These are phyloP conservation scores for Podospora tetraspora DNA, from an alignment of 495 filamentous ascomycete genomes.

Conservation along the genomic window DNA sequence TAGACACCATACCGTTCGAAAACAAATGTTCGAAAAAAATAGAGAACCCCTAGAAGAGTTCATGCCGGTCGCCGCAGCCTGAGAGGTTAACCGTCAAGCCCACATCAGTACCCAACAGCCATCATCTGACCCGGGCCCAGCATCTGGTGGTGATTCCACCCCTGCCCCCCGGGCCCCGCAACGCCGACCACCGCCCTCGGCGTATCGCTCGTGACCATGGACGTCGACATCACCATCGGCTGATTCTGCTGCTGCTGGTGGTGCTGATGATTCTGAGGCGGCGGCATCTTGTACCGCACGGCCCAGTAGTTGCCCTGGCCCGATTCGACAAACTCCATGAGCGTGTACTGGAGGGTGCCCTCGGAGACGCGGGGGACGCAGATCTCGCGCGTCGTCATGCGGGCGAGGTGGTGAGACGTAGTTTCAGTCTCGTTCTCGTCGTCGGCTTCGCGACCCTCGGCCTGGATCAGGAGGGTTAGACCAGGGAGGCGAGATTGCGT, in stretches of 20 bases:
- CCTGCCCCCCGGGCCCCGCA: not conserved
- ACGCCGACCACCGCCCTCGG: constrained; percentile 28
- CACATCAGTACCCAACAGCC: not conserved
- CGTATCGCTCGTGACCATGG: constrained; percentile 34
- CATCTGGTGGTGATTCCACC: not conserved
- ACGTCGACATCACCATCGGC: constrained; percentile 22
- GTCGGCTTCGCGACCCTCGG: constrained; percentile 45
- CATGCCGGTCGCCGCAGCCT: not conserved
- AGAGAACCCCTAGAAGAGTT: not conserved
- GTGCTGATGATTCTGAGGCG: not conserved
- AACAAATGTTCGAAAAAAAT: constrained; percentile 1
- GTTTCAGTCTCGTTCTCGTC: constrained; percentile 21
- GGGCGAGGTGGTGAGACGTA: not conserved
- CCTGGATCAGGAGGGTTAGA: constrained; percentile 20
- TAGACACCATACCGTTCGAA: constrained; percentile 3
- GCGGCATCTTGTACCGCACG: constrained; percentile 24
- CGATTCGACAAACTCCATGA: constrained; percentile 40
- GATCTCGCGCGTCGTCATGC: constrained; percentile 19
- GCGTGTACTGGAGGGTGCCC: constrained; percentile 40
- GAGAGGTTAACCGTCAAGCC: not conserved
- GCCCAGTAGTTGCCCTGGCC: constrained; percentile 31
- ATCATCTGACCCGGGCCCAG: not conserved
- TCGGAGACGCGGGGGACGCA: constrained; percentile 41
- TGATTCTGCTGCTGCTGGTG: not conserved
- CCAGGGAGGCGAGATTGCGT: not conserved